Percentiles rank a stretch among this genome's conserved stretches.
These are phyloP conservation scores for Circinella minor DNA, from an alignment of 371 early-diverging fungal species.

Conservation along the genomic window DNA sequence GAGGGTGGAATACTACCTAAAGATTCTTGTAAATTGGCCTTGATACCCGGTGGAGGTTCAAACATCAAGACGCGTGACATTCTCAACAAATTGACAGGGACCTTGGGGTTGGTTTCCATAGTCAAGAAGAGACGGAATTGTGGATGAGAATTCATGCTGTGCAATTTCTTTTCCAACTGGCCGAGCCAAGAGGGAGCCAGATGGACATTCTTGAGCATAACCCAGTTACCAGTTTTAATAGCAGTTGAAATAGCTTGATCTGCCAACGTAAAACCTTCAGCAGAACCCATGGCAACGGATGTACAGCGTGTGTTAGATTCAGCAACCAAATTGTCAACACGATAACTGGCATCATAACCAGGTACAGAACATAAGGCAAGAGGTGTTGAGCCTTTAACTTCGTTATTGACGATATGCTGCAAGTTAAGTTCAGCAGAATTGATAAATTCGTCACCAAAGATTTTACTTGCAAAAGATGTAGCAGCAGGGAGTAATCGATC, in stretches of 20 bases:
- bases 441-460: slow-evolving; percentile 72
- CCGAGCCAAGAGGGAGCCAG: slow-evolving; percentile 93
- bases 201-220: slow-evolving; percentile 97
- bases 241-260: slow-evolving; percentile 90
- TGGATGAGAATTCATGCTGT: slow-evolving; percentile 81
- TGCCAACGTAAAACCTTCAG: slow-evolving; percentile 91
- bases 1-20: slow-evolving; percentile 71
- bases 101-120: slow-evolving; percentile 95
- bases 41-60: slow-evolving; percentile 96
- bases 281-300: slow-evolving; percentile 97
- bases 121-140: slow-evolving; percentile 96
- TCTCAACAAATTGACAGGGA: slow-evolving; percentile 92
- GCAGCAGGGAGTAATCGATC: slow-evolving; percentile 85
- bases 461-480: slow-evolving; percentile 73
- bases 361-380: slow-evolving; percentile 93
- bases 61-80: slow-evolving; percentile 93
- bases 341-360: slow-evolving; percentile 96
- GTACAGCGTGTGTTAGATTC: slow-evolving; percentile 66
- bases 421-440: slow-evolving; percentile 73
- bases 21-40: slow-evolving; percentile 90
- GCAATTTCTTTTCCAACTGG: slow-evolving; percentile 93
- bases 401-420: slow-evolving; percentile 72
- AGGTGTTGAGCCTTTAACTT: slow-evolving; percentile 79
- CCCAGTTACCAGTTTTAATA: slow-evolving; percentile 90
- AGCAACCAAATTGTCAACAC: slow-evolving; percentile 89